A percentile compares a stretch with the other conserved stretches of the same genome.
phyloP scores from a whole-genome alignment of 2,329 filamentous ascomycete species.

The Paramyrothecium roridum region DNA sequence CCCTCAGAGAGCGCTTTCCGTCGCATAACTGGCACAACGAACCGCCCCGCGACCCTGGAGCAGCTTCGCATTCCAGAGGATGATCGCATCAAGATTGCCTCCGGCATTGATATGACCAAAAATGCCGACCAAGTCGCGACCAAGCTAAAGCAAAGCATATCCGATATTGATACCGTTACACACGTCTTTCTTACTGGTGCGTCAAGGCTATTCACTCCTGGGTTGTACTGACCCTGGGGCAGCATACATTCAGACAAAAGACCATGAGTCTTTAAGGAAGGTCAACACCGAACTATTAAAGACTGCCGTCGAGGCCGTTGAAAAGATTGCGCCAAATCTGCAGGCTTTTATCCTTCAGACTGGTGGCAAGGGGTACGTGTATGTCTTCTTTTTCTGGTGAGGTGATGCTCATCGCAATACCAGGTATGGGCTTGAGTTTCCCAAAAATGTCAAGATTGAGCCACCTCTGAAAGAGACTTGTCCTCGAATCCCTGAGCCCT shows the following conservation, averaged over 20 bases:
- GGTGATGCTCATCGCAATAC: too few species aligned
- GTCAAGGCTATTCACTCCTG: too few species aligned
- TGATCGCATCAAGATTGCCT: slow-evolving; percentile 6
- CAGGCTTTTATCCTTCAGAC: slow-evolving; percentile 11
- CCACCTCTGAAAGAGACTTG: slow-evolving; percentile 6
- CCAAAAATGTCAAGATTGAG: slow-evolving; percentile 5
- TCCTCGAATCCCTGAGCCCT: slow-evolving; percentile 11
- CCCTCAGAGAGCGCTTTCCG: slow-evolving; percentile 8
- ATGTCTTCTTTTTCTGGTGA: too few species aligned
- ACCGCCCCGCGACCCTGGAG: slow-evolving; percentile 7
- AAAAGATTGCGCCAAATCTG: slow-evolving; percentile 3
- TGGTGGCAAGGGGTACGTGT: slow-evolving; percentile 8
- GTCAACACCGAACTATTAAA: slow-evolving; percentile 4
- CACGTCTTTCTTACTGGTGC: slow-evolving; percentile 13
- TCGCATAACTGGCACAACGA: slow-evolving; percentile 13
- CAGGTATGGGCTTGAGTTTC: slow-evolving; percentile 11
- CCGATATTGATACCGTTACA: slow-evolving; percentile 7
- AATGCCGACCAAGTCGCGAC: slow-evolving; percentile 4
- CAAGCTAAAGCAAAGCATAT: slow-evolving; percentile 4
- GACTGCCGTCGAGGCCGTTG: slow-evolving; percentile 6
- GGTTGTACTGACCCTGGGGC: neutral
- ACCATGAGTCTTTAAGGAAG: neutral
- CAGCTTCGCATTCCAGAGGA: slow-evolving; percentile 4
- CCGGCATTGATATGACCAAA: slow-evolving; percentile 9
- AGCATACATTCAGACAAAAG: slow-evolving; percentile 8